These are phyloP conservation scores for Eremochloa ophiuroides DNA, from an alignment of 176 grass and related monocot species.

Conservation along the genomic window DNA sequence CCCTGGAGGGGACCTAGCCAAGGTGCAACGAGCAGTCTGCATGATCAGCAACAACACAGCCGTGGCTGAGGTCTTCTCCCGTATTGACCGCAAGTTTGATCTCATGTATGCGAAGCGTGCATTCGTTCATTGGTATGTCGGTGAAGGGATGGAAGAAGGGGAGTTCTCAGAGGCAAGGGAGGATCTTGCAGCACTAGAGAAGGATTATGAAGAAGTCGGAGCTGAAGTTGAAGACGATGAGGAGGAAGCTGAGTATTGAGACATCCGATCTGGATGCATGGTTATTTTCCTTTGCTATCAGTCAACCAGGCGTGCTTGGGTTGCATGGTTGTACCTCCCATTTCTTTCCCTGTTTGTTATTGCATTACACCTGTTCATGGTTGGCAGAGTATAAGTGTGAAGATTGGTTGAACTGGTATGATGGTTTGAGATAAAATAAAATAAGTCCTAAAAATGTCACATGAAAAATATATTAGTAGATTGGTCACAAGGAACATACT, in stretches of 20 bases:
- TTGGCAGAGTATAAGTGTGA: constrained; percentile 12
- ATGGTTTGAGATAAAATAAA: background rate
- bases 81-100: constrained; percentile 80
- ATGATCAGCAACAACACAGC: constrained; percentile 90
- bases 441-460: background rate
- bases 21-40: constrained; percentile 77
- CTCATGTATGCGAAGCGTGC: constrained; percentile 81
- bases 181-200: constrained; percentile 70
- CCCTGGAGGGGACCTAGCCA: constrained; percentile 70
- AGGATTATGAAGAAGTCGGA: constrained; percentile 80
- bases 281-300: background rate
- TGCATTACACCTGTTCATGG: constrained; percentile 19
- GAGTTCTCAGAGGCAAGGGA: constrained; percentile 84
- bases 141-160: constrained; percentile 88
- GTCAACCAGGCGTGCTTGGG: background rate
- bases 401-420: constrained; percentile 8
- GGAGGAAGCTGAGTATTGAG: constrained; percentile 47
- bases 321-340: background rate
- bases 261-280: background rate
- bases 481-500: background rate
- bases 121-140: constrained; percentile 83
- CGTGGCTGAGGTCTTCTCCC: constrained; percentile 73
- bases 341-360: background rate
- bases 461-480: background rate
- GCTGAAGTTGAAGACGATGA: constrained; percentile 52